Percentiles rank a stretch among this genome's conserved stretches.
phyloP scores from a whole-genome alignment of 495 filamentous ascomycete genomes.

The Aspergillus olivimuriae region DNA sequence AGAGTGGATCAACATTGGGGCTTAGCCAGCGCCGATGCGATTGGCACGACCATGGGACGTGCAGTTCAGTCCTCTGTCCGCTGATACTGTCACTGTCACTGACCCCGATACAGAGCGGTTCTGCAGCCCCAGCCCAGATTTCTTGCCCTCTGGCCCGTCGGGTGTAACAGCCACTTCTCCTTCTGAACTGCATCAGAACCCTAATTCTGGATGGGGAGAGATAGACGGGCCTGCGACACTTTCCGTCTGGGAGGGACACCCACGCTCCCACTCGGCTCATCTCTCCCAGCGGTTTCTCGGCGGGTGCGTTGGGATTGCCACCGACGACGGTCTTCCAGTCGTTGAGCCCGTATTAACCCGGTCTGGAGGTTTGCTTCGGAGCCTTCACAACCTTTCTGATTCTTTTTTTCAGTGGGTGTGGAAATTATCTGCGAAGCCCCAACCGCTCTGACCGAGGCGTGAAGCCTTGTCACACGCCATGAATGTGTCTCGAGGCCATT shows the following conservation, averaged over 20 bases:
- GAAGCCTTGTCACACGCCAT: slow-evolving; percentile 3
- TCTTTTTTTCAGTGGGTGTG: background rate
- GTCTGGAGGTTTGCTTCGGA: too few relatives aligned
- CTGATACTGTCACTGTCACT: background rate
- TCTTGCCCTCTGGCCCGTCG: background rate
- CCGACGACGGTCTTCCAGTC: too few relatives aligned
- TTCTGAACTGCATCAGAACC: too few relatives aligned
- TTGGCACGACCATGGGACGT: background rate
- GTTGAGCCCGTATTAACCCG: too few relatives aligned
- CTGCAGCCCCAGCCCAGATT: background rate
- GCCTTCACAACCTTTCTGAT: background rate
- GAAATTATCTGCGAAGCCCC: slow-evolving; percentile 4
- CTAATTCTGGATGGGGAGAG: too few relatives aligned
- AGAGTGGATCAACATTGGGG: slow-evolving; percentile 15
- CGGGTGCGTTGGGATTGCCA: too few relatives aligned
- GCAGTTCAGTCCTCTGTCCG: background rate
- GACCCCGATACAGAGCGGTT: background rate
- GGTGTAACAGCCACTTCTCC: background rate
- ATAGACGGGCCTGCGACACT: slow-evolving; percentile 1
- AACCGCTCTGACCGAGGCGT: slow-evolving; percentile 1
- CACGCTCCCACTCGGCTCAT: too few relatives aligned
- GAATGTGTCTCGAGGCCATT: background rate
- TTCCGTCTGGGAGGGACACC: background rate
- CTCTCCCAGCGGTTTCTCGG: too few relatives aligned
- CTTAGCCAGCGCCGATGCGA: slow-evolving; percentile 10